Evolutionary conservation across 352 stramenopile species (phyloP).

Genomic region (Hyaloperonospora arabidopsidis): DNA sequence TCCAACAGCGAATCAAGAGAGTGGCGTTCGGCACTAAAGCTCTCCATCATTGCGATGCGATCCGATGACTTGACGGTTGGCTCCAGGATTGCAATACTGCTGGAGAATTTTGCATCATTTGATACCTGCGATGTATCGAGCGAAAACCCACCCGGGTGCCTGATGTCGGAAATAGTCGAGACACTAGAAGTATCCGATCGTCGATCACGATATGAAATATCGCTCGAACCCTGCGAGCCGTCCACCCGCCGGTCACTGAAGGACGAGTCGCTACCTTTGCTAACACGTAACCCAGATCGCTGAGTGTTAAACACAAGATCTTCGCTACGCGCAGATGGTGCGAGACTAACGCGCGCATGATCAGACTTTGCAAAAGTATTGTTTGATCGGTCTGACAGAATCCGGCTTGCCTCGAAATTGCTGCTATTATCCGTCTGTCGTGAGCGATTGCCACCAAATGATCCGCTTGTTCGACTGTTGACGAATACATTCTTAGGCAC

Average conservation of each 20-base stretch:
- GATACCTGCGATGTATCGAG: constrained; percentile 27
- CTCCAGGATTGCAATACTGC: constrained; percentile 26
- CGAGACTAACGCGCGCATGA: constrained; percentile 16
- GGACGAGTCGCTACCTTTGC: constrained; percentile 12
- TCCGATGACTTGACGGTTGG: constrained; percentile 18
- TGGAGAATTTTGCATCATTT: constrained; percentile 25
- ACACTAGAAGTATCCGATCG: constrained; percentile 12
- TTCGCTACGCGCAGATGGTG: constrained; percentile 16
- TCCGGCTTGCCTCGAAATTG: constrained; percentile 13
- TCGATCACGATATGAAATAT: constrained; percentile 5
- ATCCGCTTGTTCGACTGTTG: constrained; percentile 11
- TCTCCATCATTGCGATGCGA: constrained; percentile 31
- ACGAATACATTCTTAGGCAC: constrained; percentile 12
- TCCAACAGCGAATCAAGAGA: constrained; percentile 30
- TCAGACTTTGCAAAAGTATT: constrained; percentile 15
- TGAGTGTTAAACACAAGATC: constrained; percentile 25
- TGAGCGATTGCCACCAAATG: constrained; percentile 10
- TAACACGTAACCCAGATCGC: constrained; percentile 9
- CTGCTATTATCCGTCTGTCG: constrained; percentile 14
- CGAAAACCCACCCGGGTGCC: constrained; percentile 11
- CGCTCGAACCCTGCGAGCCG: constrained; percentile 8
- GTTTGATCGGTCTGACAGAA: constrained; percentile 23
- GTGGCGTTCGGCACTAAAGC: constrained; percentile 20
- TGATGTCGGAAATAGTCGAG: constrained; percentile 6
- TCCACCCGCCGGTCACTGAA: constrained; percentile 7